phyloP scores from a whole-genome alignment of 768 basidiomycete genomes.

The Kwoniella botswanensis region DNA sequence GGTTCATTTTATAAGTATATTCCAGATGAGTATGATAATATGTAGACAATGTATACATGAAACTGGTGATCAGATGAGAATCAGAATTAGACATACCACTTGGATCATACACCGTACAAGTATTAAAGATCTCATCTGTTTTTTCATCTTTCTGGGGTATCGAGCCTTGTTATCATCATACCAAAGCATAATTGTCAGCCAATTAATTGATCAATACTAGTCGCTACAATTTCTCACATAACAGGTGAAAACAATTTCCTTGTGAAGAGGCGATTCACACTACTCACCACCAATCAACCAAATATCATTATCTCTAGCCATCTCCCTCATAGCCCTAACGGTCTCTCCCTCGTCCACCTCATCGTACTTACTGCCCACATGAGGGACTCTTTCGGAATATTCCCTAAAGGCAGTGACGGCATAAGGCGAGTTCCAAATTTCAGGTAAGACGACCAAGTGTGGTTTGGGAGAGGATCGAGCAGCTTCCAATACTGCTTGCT shows the following conservation, averaged over 20 bases:
- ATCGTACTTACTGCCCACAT: slow-evolving; percentile 20
- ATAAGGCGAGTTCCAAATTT: slow-evolving; percentile 62
- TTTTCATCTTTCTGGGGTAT: slow-evolving; percentile 79
- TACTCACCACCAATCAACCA: slow-evolving; percentile 90
- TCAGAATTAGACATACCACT: slow-evolving; percentile 38
- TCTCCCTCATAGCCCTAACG: slow-evolving; percentile 77
- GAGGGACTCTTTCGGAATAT: slow-evolving; percentile 69
- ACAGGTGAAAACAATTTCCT: too few species aligned
- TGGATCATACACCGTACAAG: slow-evolving; percentile 84
- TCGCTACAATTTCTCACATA: too few species aligned
- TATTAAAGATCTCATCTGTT: slow-evolving; percentile 81
- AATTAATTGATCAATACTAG: too few species aligned
- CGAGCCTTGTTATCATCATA: slow-evolving; percentile 66
- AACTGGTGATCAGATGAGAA: too few species aligned
- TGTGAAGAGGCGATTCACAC: not conserved
- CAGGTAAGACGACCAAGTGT: slow-evolving; percentile 51
- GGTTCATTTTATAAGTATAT: not conserved
- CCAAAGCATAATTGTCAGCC: not conserved
- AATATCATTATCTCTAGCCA: slow-evolving; percentile 74
- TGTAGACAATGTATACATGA: too few species aligned
- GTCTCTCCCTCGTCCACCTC: slow-evolving; percentile 62
- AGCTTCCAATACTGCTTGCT: slow-evolving; percentile 74
- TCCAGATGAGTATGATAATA: too few species aligned
- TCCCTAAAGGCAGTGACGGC: slow-evolving; percentile 71
- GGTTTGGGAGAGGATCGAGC: slow-evolving; percentile 37